Evolutionary conservation across 495 filamentous ascomycete genomes (phyloP).

Genomic region (Daldinia bambusicola): DNA sequence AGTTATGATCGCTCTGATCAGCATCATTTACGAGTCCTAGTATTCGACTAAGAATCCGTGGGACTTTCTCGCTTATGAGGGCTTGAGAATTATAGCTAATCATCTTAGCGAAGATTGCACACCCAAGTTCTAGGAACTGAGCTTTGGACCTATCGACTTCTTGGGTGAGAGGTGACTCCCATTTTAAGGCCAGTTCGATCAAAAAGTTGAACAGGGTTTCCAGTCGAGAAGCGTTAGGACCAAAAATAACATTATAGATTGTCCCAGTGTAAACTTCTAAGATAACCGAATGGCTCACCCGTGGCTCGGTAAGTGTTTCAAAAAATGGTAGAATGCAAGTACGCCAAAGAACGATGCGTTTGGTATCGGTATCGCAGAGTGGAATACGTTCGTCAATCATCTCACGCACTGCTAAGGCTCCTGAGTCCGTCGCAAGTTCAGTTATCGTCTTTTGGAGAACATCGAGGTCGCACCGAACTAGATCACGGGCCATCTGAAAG

Average conservation of each 20-base stretch:
- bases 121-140: background rate
- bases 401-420: background rate
- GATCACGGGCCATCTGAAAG: background rate
- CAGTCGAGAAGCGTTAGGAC: background rate
- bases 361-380: background rate
- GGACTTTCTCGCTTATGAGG: background rate
- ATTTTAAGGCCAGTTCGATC: background rate
- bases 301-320: background rate
- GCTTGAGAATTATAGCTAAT: background rate
- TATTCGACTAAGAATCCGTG: background rate
- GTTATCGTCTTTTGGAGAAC: slow-evolving; percentile 2
- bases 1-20: background rate
- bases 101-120: background rate
- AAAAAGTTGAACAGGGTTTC: background rate
- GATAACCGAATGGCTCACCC: background rate
- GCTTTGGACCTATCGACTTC: background rate
- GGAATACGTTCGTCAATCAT: background rate
- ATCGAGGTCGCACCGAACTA: background rate
- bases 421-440: background rate
- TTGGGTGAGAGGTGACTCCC: background rate
- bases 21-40: background rate
- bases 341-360: background rate
- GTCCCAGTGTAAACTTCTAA: background rate
- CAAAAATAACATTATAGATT: background rate
- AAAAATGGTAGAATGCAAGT: background rate